A percentile compares a stretch with the other conserved stretches of the same genome.
Evolutionary conservation across 2,329 filamentous ascomycete genomes (phyloP).

Genomic region (Penicillium paneum): DNA sequence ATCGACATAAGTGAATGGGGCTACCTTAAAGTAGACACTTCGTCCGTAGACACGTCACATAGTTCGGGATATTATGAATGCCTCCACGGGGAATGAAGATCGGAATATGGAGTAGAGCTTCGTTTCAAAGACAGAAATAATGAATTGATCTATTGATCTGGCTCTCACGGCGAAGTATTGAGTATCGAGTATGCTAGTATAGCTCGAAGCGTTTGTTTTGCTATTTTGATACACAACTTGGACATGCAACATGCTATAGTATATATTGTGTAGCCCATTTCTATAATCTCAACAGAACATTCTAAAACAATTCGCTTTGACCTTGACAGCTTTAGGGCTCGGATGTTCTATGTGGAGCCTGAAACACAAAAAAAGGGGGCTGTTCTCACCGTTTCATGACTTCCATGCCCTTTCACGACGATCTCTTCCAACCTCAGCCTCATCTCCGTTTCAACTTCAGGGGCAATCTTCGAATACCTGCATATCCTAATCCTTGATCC

Average conservation of each 20-base stretch:
- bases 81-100: too few species aligned
- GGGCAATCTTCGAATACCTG: conserved; percentile 7
- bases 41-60: neutral
- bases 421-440: conserved; percentile 27
- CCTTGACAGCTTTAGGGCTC: neutral
- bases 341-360: conserved; percentile 5
- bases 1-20: neutral
- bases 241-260: neutral
- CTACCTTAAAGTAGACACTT: neutral
- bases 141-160: neutral
- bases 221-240: too few species aligned
- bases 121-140: neutral
- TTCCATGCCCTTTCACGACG: conserved; percentile 16
- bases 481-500: neutral
- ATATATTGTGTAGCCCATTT: neutral
- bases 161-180: neutral
- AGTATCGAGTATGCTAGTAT: neutral
- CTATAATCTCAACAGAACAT: neutral
- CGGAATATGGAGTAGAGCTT: neutral
- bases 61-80: too few species aligned
- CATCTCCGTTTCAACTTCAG: conserved; percentile 18
- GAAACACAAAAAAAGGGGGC: conserved; percentile 18
- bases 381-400: conserved; percentile 15
- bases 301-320: neutral
- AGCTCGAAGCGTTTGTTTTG: neutral